Conservation (phyloP, 352 stramenopile species). For the Blastocystis hominis region DNA sequence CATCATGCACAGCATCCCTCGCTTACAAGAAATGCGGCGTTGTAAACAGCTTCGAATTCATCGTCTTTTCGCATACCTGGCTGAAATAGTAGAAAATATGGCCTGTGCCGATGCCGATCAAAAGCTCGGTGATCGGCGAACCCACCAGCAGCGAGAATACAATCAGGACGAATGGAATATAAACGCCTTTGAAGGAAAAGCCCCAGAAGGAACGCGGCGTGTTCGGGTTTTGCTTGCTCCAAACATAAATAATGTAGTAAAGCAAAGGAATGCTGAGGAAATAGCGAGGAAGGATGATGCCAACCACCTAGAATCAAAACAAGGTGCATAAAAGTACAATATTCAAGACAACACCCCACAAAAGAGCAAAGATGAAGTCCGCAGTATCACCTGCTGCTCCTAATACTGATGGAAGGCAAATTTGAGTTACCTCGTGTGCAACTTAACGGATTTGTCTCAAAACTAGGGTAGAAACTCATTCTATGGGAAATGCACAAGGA, state of each 20-base stretch:
- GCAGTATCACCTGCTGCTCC: conserved; percentile 53
- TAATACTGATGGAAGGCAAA: background rate
- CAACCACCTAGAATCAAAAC: background rate
- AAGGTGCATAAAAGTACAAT: background rate
- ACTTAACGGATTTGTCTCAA: conserved; percentile 39
- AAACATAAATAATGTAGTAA: conserved; percentile 53
- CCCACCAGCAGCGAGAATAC: conserved; percentile 36
- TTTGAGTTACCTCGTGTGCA: conserved; percentile 17
- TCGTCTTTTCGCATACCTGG: conserved; percentile 41
- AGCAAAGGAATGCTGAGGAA: conserved; percentile 34
- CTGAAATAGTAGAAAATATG: conserved; percentile 57
- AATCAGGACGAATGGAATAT: conserved; percentile 48
- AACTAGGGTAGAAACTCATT: conserved; percentile 31
- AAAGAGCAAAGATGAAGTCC: conserved; percentile 29
- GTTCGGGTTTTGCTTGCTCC: conserved; percentile 44
- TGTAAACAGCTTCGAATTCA: background rate
- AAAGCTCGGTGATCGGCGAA: conserved; percentile 14
- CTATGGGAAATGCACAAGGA: background rate
- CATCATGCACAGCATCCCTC: background rate
- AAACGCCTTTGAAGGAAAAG: conserved; percentile 39
- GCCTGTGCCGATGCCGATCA: conserved; percentile 37
- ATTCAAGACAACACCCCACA: conserved; percentile 40
- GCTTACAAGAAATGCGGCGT: conserved; percentile 1
- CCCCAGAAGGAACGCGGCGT: conserved; percentile 40
- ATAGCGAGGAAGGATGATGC: background rate